These are phyloP conservation scores for Spongospora subterranea DNA, from an alignment of 208 protist species.

Conservation along the genomic window DNA sequence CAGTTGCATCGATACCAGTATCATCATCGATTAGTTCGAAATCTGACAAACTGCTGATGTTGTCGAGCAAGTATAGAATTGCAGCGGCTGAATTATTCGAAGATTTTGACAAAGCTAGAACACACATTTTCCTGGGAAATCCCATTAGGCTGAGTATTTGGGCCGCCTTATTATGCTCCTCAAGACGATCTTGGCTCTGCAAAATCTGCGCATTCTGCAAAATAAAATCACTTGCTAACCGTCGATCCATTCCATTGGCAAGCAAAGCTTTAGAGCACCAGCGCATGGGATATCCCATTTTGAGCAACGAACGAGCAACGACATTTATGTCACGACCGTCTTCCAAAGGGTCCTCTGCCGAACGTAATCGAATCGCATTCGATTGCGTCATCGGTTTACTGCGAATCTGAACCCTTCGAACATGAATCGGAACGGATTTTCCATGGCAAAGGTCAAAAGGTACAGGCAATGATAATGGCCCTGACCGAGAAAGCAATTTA, in stretches of 20 bases:
- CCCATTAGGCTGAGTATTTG: constrained; percentile 58
- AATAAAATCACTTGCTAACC: constrained; percentile 57
- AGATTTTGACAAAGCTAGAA: background rate
- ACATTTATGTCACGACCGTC: constrained; percentile 42
- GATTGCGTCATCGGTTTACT: constrained; percentile 35
- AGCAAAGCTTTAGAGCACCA: constrained; percentile 58
- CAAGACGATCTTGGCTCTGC: constrained; percentile 53
- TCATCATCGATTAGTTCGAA: background rate
- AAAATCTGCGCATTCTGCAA: constrained; percentile 23
- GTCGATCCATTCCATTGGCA: background rate
- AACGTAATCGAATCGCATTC: constrained; percentile 32
- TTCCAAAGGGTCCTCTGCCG: constrained; percentile 38
- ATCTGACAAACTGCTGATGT: background rate
- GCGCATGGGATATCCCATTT: constrained; percentile 53
- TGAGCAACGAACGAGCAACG: constrained; percentile 16
- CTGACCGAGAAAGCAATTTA: background rate
- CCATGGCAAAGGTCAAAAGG: background rate
- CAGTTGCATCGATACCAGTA: background rate
- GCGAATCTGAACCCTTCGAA: constrained; percentile 17
- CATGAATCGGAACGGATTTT: background rate
- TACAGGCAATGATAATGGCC: constrained; percentile 12
- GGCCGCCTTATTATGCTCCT: constrained; percentile 42
- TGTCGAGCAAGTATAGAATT: constrained; percentile 49
- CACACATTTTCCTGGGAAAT: constrained; percentile 51
- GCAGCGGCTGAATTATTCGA: constrained; percentile 11